phyloP scores from a whole-genome alignment of 2,329 filamentous ascomycete species.

The Fusarium udum region DNA sequence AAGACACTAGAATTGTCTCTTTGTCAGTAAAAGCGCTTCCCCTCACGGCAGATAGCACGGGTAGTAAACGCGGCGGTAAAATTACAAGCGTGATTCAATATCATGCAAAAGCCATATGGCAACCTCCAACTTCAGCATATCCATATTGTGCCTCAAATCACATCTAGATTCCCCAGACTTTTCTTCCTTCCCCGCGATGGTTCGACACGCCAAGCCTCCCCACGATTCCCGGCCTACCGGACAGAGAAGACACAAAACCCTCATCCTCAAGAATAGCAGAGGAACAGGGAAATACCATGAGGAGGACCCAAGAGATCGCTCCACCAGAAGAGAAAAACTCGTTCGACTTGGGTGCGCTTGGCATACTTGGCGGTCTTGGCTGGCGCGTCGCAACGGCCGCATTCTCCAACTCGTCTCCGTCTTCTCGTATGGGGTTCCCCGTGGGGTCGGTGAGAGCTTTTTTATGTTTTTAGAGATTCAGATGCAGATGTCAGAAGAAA shows the following conservation, averaged over 20 bases:
- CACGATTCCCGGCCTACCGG: background rate
- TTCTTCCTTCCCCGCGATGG: background rate
- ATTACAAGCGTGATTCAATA: background rate
- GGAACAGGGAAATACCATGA: background rate
- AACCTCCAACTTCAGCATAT: background rate
- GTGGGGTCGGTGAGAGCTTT: slow-evolving; percentile 3
- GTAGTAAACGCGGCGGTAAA: background rate
- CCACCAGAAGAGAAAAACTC: slow-evolving; percentile 3
- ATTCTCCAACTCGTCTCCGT: slow-evolving; percentile 13
- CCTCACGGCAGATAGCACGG: background rate
- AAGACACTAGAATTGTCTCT: background rate
- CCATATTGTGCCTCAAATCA: background rate
- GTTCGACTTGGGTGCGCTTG: slow-evolving; percentile 13
- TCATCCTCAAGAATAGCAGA: background rate
- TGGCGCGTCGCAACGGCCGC: slow-evolving; percentile 16
- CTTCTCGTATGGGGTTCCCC: slow-evolving; percentile 15
- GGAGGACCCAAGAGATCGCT: slow-evolving; percentile 5
- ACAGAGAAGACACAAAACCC: background rate
- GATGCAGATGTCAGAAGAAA: background rate
- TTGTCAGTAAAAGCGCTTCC: background rate
- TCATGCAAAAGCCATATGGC: background rate
- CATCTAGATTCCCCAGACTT: background rate
- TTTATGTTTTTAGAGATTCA: background rate
- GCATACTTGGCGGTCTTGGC: slow-evolving; percentile 13
- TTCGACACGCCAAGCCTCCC: slow-evolving; percentile 1